Base-by-base conservation (phyloP, 257 asterid genomes). In the Plantago ovata region DNA sequence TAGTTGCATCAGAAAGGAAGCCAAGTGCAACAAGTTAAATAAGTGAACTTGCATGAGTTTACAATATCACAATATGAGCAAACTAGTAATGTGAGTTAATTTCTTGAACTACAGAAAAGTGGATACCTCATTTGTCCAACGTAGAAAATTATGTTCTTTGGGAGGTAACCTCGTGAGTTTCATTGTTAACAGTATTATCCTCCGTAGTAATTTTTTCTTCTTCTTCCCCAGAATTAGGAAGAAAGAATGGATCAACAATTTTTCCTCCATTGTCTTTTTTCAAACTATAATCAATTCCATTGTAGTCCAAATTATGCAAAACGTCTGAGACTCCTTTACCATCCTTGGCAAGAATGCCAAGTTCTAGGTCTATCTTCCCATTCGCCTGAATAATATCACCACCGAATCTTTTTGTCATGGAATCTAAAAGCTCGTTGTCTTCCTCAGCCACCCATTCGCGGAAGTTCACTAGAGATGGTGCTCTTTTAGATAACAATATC, bases 381-480 rank as follows among this genome's bases (percentile, higher is more conserved):
- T 77, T 81, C 21, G 32, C 36, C 14, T 50, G 20, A 7, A 50
- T 50, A n/a, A 50, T 50, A 16, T 86, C 87, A 1, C 74, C 75
- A 7, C 67, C 72, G 24, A 64, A 86, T 66, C 58, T 79, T 58
- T 70, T 65, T 24, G 75, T 69, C 5, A 84, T 45, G 62, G 83
- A 50, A 22, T 50, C 32, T 36, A 38, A 63, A 42, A 28, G 51
- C 52, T 54, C 65, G 22, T 85, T 92, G 14, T 81, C 91, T 69
- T 85, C 95, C 55, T 50, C 38, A 4, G 44, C 42, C 20, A 80
- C 79, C 28, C 75, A 21, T 24, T 79, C 81, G 19, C 77, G 76
- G 61, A 91, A 91, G 66, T 87, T 74, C 61, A 71, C 74, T 75
- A 75, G 63, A 10, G 98, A 80, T 53, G 93, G 86, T n/a, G 85